Evolutionary conservation across 164 flowering plant species (phyloP), one percentile per base, ranked within the genome.

Genomic region (Taxillus chinensis): DNA sequence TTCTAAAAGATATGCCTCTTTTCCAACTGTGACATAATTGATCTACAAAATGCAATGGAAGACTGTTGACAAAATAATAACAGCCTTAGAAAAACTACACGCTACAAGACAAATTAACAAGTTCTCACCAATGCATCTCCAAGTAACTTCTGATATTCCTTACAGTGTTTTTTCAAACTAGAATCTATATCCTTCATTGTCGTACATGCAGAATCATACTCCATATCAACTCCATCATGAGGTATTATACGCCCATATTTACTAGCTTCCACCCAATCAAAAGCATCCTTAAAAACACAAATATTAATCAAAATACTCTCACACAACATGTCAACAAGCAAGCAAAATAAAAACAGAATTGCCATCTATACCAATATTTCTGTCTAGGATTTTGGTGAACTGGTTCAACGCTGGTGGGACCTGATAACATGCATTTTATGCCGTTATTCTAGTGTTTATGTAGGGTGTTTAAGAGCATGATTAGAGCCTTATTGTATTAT

Each of bases 261-360:
- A 67, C 78, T 78, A 55, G 97, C 99, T 73, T 90, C 96, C 16
- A 65, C 72, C 97, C 99, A 93, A 79, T 90, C 95, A 81, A 90
- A 93, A 67, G 87, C 90, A 73, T 83, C 86, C 77, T 85, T 85
- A 73, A 93, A 93, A 78, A n/a, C n/a, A n/a, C n/a, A n/a, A n/a
- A n/a, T n/a, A n/a, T n/a, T n/a, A n/a, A n/a, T n/a, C n/a, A n/a
- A n/a, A n/a, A n/a, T n/a, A n/a, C n/a, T n/a, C n/a, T n/a, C n/a
- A n/a, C n/a, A n/a, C n/a, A n/a, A n/a, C n/a, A n/a, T n/a, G n/a
- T n/a, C n/a, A n/a, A n/a, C n/a, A n/a, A n/a, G n/a, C n/a, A n/a
- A n/a, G n/a, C n/a, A n/a, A n/a, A n/a, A n/a, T n/a, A n/a, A n/a
- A n/a, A n/a, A n/a, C n/a, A n/a, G n/a, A n/a, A n/a, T n/a, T n/a